Evolutionary conservation across 768 basidiomycete genomes (phyloP), one percentile per base, ranked within the genome.

Genomic region (Pleurotus tuber-regium): DNA sequence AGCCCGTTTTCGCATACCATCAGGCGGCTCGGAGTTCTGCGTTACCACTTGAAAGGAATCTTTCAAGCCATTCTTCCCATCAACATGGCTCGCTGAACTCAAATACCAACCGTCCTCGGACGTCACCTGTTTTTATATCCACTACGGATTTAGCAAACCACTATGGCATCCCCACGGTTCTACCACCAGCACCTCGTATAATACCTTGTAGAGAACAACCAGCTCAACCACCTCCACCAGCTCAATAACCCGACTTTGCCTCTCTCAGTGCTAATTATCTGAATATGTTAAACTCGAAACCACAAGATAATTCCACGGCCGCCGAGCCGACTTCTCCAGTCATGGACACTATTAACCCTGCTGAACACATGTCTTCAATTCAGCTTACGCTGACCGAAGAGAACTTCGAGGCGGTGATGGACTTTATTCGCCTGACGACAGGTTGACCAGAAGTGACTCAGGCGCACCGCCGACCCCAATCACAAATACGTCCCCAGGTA

Each of bases 151-250:
- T 87, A 51, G 83, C 86, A 60, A 75, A 82, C 62, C 87, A 88
- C 53, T 83, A 89, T 87, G 87, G 87, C 70, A 82, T 89, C 64
- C 87, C 88, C 54, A 79, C 82, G 58, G 77, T 74, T 56, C 67
- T 90, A 42, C 87, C 88, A 40, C 82, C 80, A 47, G 79, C 81
- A 51, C 87, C 87, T 54, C 77, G 80, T 50, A 80, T 81, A 64
- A 74, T 73, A 58, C 74, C 78, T 52, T 74, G 66, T 63, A 74
- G 75, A 69, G 67, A 72, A 60, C 68, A 73, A 52, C 62, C 72
- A 56, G 46, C 66, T 57, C 63, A 70, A 60, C 35, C 63, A 60
- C 60, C 68, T n/a, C n/a, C n/a, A 5, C 36, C 21, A 12, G 28
- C 41, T 12, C 19, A 53, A 52, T 64, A 61, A 29, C 57, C 72